Percentiles rank a stretch among this genome's conserved stretches.
These are phyloP conservation scores for Bonia amplexicaulis DNA, from an alignment of 176 grass and related monocot genomes.

Conservation along the genomic window DNA sequence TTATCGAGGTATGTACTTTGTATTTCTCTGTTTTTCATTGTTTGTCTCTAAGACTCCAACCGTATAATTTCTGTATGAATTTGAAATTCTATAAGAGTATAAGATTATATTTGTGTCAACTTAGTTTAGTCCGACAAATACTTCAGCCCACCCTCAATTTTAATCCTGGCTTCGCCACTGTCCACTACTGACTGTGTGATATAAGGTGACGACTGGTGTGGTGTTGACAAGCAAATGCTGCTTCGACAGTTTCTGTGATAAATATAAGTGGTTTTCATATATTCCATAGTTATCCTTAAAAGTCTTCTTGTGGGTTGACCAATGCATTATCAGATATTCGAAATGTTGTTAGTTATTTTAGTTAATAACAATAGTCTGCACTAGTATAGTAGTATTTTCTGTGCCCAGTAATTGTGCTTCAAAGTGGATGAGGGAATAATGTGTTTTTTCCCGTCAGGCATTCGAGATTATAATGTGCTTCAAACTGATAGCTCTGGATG, in stretches of 20 bases:
- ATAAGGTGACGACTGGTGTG: slow-evolving; percentile 52
- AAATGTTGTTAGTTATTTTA: slow-evolving; percentile 3
- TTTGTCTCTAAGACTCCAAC: too few relatives aligned
- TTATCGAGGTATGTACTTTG: too few relatives aligned
- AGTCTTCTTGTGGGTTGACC: neutral
- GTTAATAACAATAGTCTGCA: neutral
- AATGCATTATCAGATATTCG: neutral
- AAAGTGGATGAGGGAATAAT: neutral
- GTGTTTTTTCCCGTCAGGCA: slow-evolving; percentile 41
- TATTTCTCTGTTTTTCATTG: too few relatives aligned
- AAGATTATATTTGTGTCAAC: too few relatives aligned
- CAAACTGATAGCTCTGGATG: too few relatives aligned
- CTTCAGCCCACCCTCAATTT: too few relatives aligned
- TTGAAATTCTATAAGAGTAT: too few relatives aligned
- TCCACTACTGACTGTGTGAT: slow-evolving; percentile 43
- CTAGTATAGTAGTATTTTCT: neutral
- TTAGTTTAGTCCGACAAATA: too few relatives aligned
- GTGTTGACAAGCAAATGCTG: slow-evolving; percentile 63
- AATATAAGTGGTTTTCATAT: slow-evolving; percentile 51
- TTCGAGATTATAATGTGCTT: slow-evolving; percentile 25
- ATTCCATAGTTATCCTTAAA: slow-evolving; percentile 4
- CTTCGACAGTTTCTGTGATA: slow-evolving; percentile 69
- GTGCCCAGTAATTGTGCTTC: neutral
- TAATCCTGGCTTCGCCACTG: too few relatives aligned
- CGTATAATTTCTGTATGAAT: too few relatives aligned